These are phyloP conservation scores for Eucalyptus viminalis DNA, from an alignment of 345 rosid species.

Conservation along the genomic window DNA sequence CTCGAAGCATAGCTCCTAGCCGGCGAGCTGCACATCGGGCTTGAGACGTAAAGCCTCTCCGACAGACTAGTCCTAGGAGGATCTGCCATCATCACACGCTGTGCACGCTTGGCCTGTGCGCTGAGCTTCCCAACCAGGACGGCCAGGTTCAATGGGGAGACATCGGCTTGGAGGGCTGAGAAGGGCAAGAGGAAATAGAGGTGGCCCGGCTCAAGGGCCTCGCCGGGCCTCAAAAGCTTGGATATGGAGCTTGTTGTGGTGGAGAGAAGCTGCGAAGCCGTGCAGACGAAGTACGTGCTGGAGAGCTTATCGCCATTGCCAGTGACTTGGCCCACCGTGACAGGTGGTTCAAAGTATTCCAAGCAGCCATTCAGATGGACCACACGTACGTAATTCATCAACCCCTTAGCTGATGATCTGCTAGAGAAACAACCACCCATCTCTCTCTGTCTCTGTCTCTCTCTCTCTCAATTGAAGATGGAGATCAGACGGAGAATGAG, in stretches of 20 bases:
- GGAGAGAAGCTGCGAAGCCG: conserved; percentile 20
- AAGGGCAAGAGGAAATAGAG: conserved; percentile 26
- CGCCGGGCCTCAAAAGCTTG: conserved; percentile 7
- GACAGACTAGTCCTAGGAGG: background rate
- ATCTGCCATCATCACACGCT: background rate
- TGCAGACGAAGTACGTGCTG: conserved; percentile 10
- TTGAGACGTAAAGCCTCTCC: background rate
- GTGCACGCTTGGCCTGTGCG: background rate
- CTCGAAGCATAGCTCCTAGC: background rate
- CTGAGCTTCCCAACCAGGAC: conserved; percentile 14
- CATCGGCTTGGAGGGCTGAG: conserved; percentile 10
- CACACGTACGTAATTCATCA: conserved; percentile 10
- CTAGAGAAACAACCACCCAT: conserved; percentile 17
- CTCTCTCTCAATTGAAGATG: background rate
- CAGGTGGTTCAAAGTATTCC: conserved; percentile 19
- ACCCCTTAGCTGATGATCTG: background rate
- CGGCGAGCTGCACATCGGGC: background rate
- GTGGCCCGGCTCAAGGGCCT: conserved; percentile 13
- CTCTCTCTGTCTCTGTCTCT: background rate
- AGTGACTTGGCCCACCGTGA: conserved; percentile 11
- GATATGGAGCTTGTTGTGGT: background rate
- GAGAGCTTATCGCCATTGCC: background rate
- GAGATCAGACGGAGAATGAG: background rate
- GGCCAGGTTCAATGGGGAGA: conserved; percentile 19
- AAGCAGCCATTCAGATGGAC: conserved; percentile 32